Base-by-base conservation (phyloP, 768 basidiomycete genomes). In the Lanmaoa pseudosensibilis region DNA sequence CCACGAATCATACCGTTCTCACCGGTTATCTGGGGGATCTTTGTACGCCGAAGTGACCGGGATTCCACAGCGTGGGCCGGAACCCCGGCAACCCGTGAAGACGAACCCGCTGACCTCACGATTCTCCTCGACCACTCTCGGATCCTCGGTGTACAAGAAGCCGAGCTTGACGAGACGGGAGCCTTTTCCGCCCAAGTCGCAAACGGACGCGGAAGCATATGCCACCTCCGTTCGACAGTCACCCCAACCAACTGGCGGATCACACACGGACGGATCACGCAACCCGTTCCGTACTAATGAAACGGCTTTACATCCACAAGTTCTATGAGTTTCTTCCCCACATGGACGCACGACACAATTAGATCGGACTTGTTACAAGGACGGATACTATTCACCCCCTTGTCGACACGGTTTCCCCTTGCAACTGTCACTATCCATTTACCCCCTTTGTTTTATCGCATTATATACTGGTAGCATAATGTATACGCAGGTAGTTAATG, bases 31-130 rank as follows among this genome's bases (percentile, higher is more conserved):
- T 27, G 72, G 71, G n/a, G 73, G 72, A 18, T 86, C 84, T 43
- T 65, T 92, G 38, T 92, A 86, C 70, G 84, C 88, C 54, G 82
- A 87, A 68, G 66, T 84, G 47, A 92, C 87, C 11, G 88, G 90
- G 19, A 65, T 76, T 36, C 83, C 83, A 58, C 79, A 81, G 33
- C 75, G 74, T 27, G 80, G 76, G 40, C 85, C 90, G 7, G 86
- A 90, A 64, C 83, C 88, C n/a, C 80, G 88, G n/a, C 81, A 86
- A 70, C 87, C 89, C 19, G 77, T 89, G 60, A 80, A 79, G 73
- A 75, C 71, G 39, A 74, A 78, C 32, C 66, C 75, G 34, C 63
- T 78, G 54, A 66, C 74, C 7, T 79, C 80, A 56, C 74, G 81
- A 51, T 80, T 81, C 66, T 85, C 83, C 23, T 68, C 72, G 30